phyloP scores from a whole-genome alignment of 306 rosid genomes.

The Citrullus colocynthis region DNA sequence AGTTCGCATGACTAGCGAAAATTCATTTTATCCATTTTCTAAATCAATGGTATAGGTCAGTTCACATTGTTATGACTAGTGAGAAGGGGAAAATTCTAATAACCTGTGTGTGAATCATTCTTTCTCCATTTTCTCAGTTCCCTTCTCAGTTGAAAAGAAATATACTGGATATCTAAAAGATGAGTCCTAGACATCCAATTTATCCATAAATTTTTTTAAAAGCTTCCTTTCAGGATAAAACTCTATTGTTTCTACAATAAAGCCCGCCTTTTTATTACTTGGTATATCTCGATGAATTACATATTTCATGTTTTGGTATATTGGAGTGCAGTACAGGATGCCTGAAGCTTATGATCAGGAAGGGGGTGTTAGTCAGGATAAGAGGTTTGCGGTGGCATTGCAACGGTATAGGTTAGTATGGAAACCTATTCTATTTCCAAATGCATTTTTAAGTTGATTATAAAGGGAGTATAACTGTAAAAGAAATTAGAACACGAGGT shows the following conservation, averaged over 20 bases:
- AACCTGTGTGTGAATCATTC: background rate
- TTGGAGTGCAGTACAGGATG: slow-evolving; percentile 69
- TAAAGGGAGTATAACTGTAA: background rate
- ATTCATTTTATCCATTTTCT: background rate
- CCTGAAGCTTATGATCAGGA: slow-evolving; percentile 91
- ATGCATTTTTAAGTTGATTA: background rate
- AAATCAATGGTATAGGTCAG: too few species aligned
- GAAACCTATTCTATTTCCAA: background rate
- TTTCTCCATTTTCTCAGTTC: background rate
- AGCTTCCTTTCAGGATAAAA: background rate
- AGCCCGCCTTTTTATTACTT: background rate
- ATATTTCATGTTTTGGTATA: slow-evolving; percentile 11
- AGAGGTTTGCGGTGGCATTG: slow-evolving; percentile 67
- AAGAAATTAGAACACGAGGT: background rate
- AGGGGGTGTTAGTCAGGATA: slow-evolving; percentile 75
- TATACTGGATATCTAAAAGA: background rate
- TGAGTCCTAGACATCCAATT: background rate
- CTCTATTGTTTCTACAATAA: background rate
- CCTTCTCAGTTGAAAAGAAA: background rate
- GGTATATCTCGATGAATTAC: background rate
- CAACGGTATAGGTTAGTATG: slow-evolving; percentile 44
- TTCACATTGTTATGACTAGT: too few species aligned
- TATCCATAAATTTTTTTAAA: background rate
- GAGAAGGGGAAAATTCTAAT: too few species aligned
- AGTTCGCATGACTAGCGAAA: background rate